These are phyloP conservation scores for Botrytis fragariae DNA, from an alignment of 2,329 filamentous ascomycete species.

Conservation along the genomic window DNA sequence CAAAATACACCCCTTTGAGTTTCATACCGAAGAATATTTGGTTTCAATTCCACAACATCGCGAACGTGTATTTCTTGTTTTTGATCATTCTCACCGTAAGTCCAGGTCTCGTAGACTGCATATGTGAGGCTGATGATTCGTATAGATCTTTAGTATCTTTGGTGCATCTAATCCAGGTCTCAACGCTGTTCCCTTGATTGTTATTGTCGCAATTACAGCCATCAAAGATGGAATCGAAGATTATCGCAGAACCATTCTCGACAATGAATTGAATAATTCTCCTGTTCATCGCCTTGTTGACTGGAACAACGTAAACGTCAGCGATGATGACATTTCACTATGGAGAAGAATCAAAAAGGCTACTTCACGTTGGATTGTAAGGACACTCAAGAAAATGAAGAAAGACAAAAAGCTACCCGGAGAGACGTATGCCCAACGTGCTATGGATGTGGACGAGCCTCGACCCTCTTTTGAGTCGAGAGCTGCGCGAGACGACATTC, in stretches of 20 bases:
- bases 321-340: conserved; percentile 76
- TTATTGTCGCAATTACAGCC: conserved; percentile 83
- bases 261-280: conserved; percentile 94
- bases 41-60: conserved; percentile 98
- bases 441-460: conserved; percentile 31
- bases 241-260: conserved; percentile 84
- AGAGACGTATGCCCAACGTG: conserved; percentile 27
- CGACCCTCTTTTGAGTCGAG: conserved; percentile 60
- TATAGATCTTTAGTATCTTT: conserved; percentile 92
- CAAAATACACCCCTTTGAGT: conserved; percentile 93
- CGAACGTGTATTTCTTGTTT: conserved; percentile 98
- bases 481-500: conserved; percentile 67
- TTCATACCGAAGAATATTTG: conserved; percentile 97
- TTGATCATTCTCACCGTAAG: conserved; percentile 91
- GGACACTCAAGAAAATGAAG: conserved; percentile 48
- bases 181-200: conserved; percentile 86
- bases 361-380: conserved; percentile 45
- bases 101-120: conserved; percentile 29
- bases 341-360: conserved; percentile 95
- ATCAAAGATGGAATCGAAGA: conserved; percentile 97
- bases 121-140: conserved; percentile 32
- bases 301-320: conserved; percentile 91
- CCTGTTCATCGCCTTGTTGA: conserved; percentile 85
- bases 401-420: conserved; percentile 46
- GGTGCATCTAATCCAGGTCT: conserved; percentile 87